Conservation (phyloP, 2,329 filamentous ascomycete genomes). For the Pezicula radicicola region DNA sequence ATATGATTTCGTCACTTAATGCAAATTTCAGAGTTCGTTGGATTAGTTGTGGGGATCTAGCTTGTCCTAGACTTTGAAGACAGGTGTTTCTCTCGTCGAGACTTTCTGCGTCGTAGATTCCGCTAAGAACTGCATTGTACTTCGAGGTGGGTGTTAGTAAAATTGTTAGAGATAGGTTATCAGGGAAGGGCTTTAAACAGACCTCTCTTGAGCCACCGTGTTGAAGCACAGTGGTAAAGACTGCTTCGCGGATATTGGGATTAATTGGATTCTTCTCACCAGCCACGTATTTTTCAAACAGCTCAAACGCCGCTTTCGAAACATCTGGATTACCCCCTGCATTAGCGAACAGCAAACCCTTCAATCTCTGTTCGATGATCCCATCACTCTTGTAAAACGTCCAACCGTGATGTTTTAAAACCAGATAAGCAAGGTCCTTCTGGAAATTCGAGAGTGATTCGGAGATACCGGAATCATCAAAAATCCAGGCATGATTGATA, state of each 20-base stretch:
- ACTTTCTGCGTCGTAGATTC: conserved; percentile 46
- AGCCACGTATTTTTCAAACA: conserved; percentile 80
- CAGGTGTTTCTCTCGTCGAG: conserved; percentile 91
- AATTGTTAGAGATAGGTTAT: too few species aligned
- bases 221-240: conserved; percentile 67
- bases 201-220: too few species aligned
- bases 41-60: conserved; percentile 75
- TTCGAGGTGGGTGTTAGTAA: conserved; percentile 65
- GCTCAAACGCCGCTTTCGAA: conserved; percentile 77
- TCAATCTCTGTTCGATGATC: conserved; percentile 92
- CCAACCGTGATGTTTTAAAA: conserved; percentile 88
- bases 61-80: conserved; percentile 71
- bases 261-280: conserved; percentile 83
- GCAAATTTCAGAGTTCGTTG: conserved; percentile 74
- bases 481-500: conserved; percentile 69
- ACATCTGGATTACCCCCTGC: conserved; percentile 82
- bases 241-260: conserved; percentile 83
- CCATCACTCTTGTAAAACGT: conserved; percentile 79
- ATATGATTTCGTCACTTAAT: conserved; percentile 79
- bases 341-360: conserved; percentile 81
- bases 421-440: conserved; percentile 70
- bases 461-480: conserved; percentile 71
- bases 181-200: too few species aligned
- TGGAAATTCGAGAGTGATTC: conserved; percentile 82
- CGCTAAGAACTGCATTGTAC: conserved; percentile 70